Base-by-base conservation (phyloP, 345 rosid genomes). In the Mangifera indica region DNA sequence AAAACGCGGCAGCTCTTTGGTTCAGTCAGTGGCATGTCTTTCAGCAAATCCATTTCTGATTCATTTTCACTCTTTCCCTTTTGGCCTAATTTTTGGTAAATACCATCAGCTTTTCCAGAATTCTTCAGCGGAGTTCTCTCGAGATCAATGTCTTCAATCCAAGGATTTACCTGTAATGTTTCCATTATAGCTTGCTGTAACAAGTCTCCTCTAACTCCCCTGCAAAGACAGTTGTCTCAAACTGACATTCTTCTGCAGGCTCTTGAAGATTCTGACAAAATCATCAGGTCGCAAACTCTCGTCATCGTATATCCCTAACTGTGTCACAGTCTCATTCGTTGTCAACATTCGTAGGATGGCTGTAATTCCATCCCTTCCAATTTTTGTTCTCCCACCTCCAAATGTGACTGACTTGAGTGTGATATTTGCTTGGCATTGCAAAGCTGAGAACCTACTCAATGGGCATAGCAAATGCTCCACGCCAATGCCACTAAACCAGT, bases 401-500 rank as follows among this genome's bases (percentile, higher is more conserved):
- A 95, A 83, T 5, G 90, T 77, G 15, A 95, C 46, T 5, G 93
- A 77, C 81, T 80, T 86, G 24, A 95, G 77, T 2, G 96, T 89
- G 70, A 81, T 83, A 79, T 95, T 95, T 17, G 98, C 98, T 83
- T 95, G 99, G 66, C 61, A 58, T 73, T 92, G 97, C 80, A 95
- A 78, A 64, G 97, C 72, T n/a, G 96, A 89, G 86, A 95, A 95
- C 78, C 93, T 88, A 77, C 93, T 92, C 82, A 95, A 72, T 52
- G 99, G 99, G 76, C 97, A 92, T 17, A 95, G 79, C 66, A 92
- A 72, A 82, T 95, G 93, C 68, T 89, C 96, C 0, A 92, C 83
- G 37, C 92, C 98, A 25, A 87, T 66, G 15, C 96, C 93, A 66
- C 86, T 77, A 72, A 87, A 95, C 83, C 91, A 66, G 75, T 95